Base-by-base conservation (phyloP, 2,329 filamentous ascomycete genomes). In the Fusarium succisae region DNA sequence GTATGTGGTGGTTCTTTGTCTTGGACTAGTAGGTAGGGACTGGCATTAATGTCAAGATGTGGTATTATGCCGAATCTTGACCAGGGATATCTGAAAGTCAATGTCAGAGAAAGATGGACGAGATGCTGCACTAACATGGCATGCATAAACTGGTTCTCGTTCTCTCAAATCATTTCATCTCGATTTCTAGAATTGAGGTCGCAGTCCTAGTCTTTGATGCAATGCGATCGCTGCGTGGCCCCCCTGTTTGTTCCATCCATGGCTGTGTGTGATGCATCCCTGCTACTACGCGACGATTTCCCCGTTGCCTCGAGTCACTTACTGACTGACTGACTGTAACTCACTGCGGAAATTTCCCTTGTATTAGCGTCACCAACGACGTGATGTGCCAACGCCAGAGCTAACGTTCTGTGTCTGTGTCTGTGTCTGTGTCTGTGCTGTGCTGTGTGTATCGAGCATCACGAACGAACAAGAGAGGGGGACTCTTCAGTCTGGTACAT, bases 161-260 rank as follows among this genome's bases (percentile, higher is more conserved):
- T 26, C 35, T 48, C 47, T 35, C 59, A 55, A 55, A 43, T 53
- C 48, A 51, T 38, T 32, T 32, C 51, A 62, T 57, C 32, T 47
- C 39, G 61, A 70, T 66, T 66, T 58, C 57, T 43, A 54, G 43
- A 65, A 57, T 37, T 26, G 39, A 45, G 43, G 48, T 51, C 63
- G 24, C 48, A 74, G 61, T 59, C 45, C n/a, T 62, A 43, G 45
- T 32, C 37, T 48, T 64, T 57, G 51, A 69, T 74, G 72, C 68
- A 72, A 68, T 68, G 63, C 59, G 51, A 72, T 74, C 60, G 60
- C 74, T 66, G 64, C 48, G 53, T 69, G 61, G 48, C 48, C 45
- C 72, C 72, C 72, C 73, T 71, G 71, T 66, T 62, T 41, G 35
- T 22, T 47, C 47, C 47, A 63, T n/a, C 12, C 17, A 11, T 37